These are phyloP conservation scores for Westerdykella ornata DNA, from an alignment of 2,329 filamentous ascomycete species.

Conservation along the genomic window DNA sequence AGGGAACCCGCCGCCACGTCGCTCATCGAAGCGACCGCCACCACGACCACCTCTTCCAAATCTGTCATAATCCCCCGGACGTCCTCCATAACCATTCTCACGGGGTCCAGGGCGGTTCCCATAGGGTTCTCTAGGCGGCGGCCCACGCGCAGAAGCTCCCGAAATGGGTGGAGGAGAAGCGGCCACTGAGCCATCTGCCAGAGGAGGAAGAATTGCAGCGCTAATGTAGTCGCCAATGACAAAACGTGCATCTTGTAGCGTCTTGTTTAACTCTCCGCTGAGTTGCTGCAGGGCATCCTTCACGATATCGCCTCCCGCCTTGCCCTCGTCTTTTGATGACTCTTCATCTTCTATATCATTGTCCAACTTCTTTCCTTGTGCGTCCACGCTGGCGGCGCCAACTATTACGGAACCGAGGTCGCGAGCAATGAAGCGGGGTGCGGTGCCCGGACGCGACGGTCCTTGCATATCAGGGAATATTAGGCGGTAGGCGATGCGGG, in stretches of 20 bases:
- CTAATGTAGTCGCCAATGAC: conserved; percentile 85
- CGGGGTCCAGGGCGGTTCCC: conserved; percentile 19
- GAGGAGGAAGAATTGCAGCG: conserved; percentile 71
- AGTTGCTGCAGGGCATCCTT: conserved; percentile 39
- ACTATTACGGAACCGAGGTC: conserved; percentile 80
- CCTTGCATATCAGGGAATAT: conserved; percentile 69
- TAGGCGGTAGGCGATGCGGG: conserved; percentile 78
- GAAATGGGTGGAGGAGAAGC: conserved; percentile 49
- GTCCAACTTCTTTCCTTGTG: conserved; percentile 17
- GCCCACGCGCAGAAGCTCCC: conserved; percentile 22
- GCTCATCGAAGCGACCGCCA: conserved; percentile 32
- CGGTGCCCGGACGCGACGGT: conserved; percentile 37
- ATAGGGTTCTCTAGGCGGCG: conserved; percentile 19
- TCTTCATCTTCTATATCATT: conserved; percentile 11
- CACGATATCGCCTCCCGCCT: conserved; percentile 7
- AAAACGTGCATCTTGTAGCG: conserved; percentile 68
- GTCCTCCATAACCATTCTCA: conserved; percentile 29
- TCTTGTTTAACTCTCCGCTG: conserved; percentile 61
- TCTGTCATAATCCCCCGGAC: conserved; percentile 32
- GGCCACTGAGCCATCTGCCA: conserved; percentile 66
- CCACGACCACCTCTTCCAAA: conserved; percentile 36
- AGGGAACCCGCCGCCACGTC: conserved; percentile 43
- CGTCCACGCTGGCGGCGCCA: conserved; percentile 35
- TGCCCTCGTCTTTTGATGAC: conserved; percentile 9
- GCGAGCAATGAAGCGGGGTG: conserved; percentile 64